Conservation (phyloP, 495 filamentous ascomycete genomes). For the Aspergillus panamensis region DNA sequence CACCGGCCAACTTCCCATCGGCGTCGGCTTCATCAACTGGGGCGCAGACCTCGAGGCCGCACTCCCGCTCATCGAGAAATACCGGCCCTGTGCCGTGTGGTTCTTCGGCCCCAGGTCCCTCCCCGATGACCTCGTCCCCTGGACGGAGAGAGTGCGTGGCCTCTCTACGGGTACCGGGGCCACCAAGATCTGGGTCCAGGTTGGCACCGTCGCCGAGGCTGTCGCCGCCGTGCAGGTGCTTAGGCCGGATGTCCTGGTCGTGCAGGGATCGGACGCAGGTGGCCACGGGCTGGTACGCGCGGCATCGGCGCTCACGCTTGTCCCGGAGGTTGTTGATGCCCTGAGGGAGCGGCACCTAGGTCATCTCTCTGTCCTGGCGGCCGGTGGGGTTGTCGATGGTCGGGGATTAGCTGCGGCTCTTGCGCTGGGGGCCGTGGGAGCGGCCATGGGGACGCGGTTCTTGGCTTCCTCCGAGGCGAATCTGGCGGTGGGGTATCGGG, state of each 20-base stretch:
- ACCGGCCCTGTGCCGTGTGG: constrained; percentile 62
- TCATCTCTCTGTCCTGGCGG: constrained; percentile 56
- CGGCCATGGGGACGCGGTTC: constrained; percentile 68
- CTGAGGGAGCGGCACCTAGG: constrained; percentile 32
- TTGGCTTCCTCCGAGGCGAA: constrained; percentile 57
- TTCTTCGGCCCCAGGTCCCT: constrained; percentile 48
- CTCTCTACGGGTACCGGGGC: constrained; percentile 24
- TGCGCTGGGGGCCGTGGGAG: constrained; percentile 59
- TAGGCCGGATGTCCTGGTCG: constrained; percentile 60
- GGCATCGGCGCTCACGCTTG: constrained; percentile 52
- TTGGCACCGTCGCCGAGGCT: constrained; percentile 60
- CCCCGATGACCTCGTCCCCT: constrained; percentile 24
- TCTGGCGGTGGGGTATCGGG: constrained; percentile 53
- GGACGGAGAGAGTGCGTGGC: constrained; percentile 10
- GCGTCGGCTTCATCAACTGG: constrained; percentile 56
- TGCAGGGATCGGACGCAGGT: constrained; percentile 70
- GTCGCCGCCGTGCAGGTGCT: constrained; percentile 36
- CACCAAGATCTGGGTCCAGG: constrained; percentile 66
- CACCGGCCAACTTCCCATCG: constrained; percentile 47
- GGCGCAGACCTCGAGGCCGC: constrained; percentile 29
- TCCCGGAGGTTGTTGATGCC: constrained; percentile 55
- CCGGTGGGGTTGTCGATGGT: constrained; percentile 66
- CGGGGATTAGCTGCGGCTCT: constrained; percentile 59
- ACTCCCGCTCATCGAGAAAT: constrained; percentile 39
- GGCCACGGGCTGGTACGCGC: constrained; percentile 62